Conservation (phyloP, 2,329 filamentous ascomycete genomes). For the Nemania abortiva region DNA sequence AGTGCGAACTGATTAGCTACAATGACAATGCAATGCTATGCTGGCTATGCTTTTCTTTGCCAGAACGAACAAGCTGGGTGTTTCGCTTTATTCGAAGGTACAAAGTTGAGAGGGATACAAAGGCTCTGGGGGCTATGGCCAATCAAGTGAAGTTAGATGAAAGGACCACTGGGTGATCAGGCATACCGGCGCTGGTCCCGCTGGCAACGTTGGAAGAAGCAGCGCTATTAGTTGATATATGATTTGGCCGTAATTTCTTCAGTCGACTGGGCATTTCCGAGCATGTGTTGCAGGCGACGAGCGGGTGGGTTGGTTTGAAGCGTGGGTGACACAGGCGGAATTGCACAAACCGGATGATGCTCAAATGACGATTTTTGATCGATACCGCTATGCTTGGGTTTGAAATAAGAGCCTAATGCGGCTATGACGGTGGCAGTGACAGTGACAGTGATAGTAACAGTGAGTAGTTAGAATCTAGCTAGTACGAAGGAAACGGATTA, state of each 20-base stretch:
- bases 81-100: slow-evolving; percentile 39
- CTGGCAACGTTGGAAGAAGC: slow-evolving; percentile 27
- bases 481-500: slow-evolving; percentile 1
- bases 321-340: slow-evolving; percentile 1
- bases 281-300: slow-evolving; percentile 15
- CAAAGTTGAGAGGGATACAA: slow-evolving; percentile 19
- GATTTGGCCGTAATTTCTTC: slow-evolving; percentile 44
- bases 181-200: slow-evolving; percentile 48
- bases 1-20: slow-evolving; percentile 44
- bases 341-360: background rate
- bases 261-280: slow-evolving; percentile 52
- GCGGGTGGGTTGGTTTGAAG: background rate
- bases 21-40: slow-evolving; percentile 24
- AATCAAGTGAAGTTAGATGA: slow-evolving; percentile 22
- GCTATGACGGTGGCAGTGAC: background rate
- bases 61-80: slow-evolving; percentile 20
- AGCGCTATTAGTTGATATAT: slow-evolving; percentile 20
- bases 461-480: slow-evolving; percentile 9
- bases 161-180: slow-evolving; percentile 25
- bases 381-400: slow-evolving; percentile 13
- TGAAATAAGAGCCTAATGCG: background rate
- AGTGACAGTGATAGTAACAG: background rate
- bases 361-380: slow-evolving; percentile 9
- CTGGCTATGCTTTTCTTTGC: background rate
- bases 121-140: background rate